Evolutionary conservation across 2,329 filamentous ascomycete genomes (phyloP).

Genomic region (Pseudocercospora eumusae): DNA sequence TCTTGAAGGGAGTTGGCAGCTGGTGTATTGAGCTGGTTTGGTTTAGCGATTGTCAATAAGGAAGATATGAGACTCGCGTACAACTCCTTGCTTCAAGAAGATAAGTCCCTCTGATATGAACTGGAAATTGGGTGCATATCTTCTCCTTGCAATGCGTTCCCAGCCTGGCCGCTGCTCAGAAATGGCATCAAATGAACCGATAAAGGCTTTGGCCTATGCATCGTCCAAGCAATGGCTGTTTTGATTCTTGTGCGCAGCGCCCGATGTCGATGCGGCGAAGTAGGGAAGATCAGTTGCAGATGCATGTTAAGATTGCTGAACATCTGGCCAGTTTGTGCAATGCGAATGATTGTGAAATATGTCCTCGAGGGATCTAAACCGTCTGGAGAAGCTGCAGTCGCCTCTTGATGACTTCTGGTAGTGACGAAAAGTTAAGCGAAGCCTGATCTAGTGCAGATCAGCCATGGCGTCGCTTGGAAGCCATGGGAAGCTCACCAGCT

Average conservation of each 20-base stretch:
- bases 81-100: background rate
- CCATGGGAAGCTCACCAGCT: background rate
- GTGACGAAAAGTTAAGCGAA: background rate
- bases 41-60: no score
- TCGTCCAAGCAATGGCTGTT: background rate
- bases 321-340: no score
- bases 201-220: background rate
- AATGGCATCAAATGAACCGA: background rate
- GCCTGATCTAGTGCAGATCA: background rate
- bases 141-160: background rate
- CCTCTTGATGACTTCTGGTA: background rate
- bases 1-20: slow-evolving; percentile 1
- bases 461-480: background rate
- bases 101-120: slow-evolving; percentile 10
- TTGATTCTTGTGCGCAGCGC: background rate
- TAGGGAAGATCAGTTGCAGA: no score
- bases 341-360: no score
- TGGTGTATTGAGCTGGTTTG: slow-evolving; percentile 7
- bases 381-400: background rate
- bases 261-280: background rate
- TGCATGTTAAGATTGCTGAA: no score
- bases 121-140: slow-evolving; percentile 3
- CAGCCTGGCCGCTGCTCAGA: background rate
- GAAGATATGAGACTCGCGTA: background rate
- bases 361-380: no score